phyloP scores from a whole-genome alignment of 345 rosid genomes.

The Geranium brycei region DNA sequence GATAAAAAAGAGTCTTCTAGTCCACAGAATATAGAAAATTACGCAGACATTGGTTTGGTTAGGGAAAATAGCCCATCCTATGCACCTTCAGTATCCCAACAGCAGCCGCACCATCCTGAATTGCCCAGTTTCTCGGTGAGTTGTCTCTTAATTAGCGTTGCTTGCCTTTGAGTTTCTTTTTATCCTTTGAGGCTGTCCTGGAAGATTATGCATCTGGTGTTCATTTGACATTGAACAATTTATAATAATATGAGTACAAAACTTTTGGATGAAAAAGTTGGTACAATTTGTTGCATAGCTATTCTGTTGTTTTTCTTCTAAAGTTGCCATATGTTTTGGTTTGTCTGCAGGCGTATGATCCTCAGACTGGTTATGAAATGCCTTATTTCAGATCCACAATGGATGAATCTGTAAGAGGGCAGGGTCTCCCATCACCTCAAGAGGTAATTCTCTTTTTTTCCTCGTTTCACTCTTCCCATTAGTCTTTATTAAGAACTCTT shows the following conservation, averaged over 20 bases:
- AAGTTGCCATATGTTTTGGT: conserved; percentile 8
- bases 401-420: conserved; percentile 49
- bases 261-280: neutral
- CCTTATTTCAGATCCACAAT: conserved; percentile 57
- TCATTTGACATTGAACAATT: neutral
- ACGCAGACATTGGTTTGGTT: conserved; percentile 45
- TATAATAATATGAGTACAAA: no score
- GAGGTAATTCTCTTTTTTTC: conserved; percentile 41
- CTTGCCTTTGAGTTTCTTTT: neutral
- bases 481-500: no score
- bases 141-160: conserved; percentile 6
- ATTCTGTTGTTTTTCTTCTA: neutral
- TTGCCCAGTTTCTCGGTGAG: conserved; percentile 51
- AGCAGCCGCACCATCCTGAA: conserved; percentile 53
- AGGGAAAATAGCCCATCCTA: conserved; percentile 38
- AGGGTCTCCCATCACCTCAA: conserved; percentile 47
- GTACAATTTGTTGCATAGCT: neutral
- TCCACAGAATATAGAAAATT: conserved; percentile 46
- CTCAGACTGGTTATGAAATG: conserved; percentile 52
- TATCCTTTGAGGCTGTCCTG: neutral
- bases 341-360: conserved; percentile 44
- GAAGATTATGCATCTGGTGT: neutral
- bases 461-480: neutral
- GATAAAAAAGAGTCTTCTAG: conserved; percentile 37
- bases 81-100: conserved; percentile 45